Evolutionary conservation across 108 stramenopile species (phyloP), one percentile per base, ranked within the genome.

Genomic region (Skeletonema marinoi): DNA sequence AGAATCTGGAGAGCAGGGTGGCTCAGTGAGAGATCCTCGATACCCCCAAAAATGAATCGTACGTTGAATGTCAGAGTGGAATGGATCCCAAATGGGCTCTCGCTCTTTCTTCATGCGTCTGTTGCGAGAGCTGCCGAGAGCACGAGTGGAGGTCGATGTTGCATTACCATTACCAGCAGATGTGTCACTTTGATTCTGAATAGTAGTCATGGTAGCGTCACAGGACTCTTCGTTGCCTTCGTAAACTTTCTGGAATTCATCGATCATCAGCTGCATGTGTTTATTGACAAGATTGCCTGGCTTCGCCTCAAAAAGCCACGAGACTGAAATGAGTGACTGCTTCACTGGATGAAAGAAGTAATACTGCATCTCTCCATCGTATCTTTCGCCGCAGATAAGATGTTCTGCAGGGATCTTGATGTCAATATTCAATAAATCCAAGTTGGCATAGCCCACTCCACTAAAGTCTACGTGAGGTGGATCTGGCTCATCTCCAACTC

Each of bases 21-120:
- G 94, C 48, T 96, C 92, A 8, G 94, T 96, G 39, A 90, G 74
- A 32, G 88, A 88, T 32, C 94, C 94, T 17, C 83, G 81, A 76
- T 96, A 96, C 0, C 87, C 81, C 80, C 88, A 96, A 64, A 92
- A 96, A 58, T 90, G 90, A n/a, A 82, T 54, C 1, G 70, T 42
- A 1, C 58, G 51, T 29, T 61, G 69, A 6, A 68, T 66, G 35
- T 71, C 68, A 12, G 66, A 60, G 36, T 75, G 48, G 3, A 70
- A 50, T 4, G 81, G 81, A 63, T 82, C 56, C 81, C 81, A 82
- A 81, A 75, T 50, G 36, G 60, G 41, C 71, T 65, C 42, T 42
- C 50, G 31, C 71, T 51, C 42, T 58, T 68, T 36, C 50, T 51
- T 51, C 50, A 19, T 51, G 50, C 6, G n/a, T 51, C 50, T 51